These are phyloP conservation scores for Emmonsiellopsis sp. DNA, from an alignment of 2,329 filamentous ascomycete genomes.

Conservation along the genomic window DNA sequence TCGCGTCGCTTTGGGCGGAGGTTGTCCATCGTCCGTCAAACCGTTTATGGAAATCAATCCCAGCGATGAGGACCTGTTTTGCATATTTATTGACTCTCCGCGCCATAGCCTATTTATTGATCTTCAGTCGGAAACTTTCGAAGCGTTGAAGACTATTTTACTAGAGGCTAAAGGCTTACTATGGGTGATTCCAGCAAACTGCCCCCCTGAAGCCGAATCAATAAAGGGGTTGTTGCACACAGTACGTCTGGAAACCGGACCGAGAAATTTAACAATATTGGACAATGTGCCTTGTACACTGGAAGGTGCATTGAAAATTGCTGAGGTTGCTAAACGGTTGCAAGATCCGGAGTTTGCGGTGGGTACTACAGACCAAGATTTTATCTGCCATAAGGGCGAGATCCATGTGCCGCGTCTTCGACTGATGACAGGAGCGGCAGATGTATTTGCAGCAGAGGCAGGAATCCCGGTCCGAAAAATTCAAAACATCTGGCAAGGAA, in stretches of 20 bases:
- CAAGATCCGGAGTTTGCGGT: neutral
- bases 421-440: neutral
- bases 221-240: neutral
- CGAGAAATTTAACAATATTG: neutral
- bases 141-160: neutral
- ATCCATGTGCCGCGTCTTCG: neutral
- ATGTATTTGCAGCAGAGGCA: neutral
- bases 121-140: neutral
- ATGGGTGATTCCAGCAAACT: neutral
- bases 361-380: neutral
- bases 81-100: neutral
- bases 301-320: conserved; percentile 22
- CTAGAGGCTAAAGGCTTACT: neutral
- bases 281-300: conserved; percentile 16
- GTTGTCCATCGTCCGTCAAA: neutral
- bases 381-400: neutral
- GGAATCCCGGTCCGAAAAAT: neutral
- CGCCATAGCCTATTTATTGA: neutral
- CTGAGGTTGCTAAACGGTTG: conserved; percentile 38
- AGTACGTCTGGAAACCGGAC: neutral
- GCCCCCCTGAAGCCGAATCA: neutral
- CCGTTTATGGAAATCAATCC: neutral
- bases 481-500: neutral
- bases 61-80: neutral
- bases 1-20: neutral